Percentiles rank a stretch among this genome's conserved stretches.
Evolutionary conservation across 73 alveolate genomes (phyloP).

Genomic region (Diophrys appendiculata): DNA sequence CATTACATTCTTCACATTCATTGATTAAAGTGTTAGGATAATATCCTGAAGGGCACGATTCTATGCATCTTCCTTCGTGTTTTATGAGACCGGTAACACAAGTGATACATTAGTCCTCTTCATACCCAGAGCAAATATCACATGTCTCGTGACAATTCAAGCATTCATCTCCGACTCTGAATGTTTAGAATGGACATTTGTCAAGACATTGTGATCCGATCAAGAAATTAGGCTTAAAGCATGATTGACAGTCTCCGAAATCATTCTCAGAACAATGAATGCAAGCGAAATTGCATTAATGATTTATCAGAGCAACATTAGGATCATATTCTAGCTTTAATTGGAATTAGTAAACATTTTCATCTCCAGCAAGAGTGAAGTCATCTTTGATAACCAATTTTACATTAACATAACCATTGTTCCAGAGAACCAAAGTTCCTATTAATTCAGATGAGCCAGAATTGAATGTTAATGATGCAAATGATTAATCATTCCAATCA

Average conservation of each 20-base stretch:
- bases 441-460: neutral
- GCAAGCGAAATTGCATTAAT: neutral
- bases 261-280: neutral
- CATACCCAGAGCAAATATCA: neutral
- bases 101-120: neutral
- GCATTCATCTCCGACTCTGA: neutral
- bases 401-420: neutral
- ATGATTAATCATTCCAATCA: neutral
- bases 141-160: neutral
- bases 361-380: neutral
- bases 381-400: neutral
- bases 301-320: neutral
- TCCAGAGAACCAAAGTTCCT: neutral
- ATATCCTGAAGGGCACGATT: neutral
- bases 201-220: neutral
- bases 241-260: neutral
- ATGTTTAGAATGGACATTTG: neutral
- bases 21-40: neutral
- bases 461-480: neutral
- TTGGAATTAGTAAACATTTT: neutral
- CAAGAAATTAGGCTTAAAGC: neutral
- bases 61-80: neutral
- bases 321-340: neutral
- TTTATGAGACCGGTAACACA: neutral
- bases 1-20: neutral